Percentiles rank a stretch among this genome's conserved stretches.
Conservation (phyloP, 148 eudicot genomes). For the Tetragonia tetragonoides region DNA sequence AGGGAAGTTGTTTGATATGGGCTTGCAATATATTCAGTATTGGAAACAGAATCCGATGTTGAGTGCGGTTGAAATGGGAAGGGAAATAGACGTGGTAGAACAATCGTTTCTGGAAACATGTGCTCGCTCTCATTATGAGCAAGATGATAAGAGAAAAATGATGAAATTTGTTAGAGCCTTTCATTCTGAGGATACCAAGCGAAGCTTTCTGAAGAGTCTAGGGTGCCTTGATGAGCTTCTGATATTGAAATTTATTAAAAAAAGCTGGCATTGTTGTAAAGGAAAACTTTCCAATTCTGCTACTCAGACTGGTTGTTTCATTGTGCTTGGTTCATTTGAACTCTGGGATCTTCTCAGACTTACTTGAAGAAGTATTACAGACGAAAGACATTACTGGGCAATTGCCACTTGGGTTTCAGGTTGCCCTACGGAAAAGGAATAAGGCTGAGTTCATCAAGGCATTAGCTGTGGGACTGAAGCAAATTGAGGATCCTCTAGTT, state of each 20-base stretch:
- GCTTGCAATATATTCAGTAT: slow-evolving; percentile 47
- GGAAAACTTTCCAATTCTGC: slow-evolving; percentile 20
- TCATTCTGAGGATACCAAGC: slow-evolving; percentile 41
- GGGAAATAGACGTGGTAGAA: slow-evolving; percentile 37
- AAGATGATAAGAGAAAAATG: slow-evolving; percentile 45
- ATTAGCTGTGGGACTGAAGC: slow-evolving; percentile 20
- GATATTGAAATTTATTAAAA: slow-evolving; percentile 40
- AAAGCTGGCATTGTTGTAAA: slow-evolving; percentile 13
- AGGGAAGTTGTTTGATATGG: slow-evolving; percentile 50
- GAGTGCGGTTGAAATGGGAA: slow-evolving; percentile 6
- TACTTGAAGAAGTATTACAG: slow-evolving; percentile 15
- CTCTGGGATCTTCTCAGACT: background rate
- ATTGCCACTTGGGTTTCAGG: slow-evolving; percentile 21
- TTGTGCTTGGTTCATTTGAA: slow-evolving; percentile 30
- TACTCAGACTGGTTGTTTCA: slow-evolving; percentile 28
- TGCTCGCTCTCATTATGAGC: slow-evolving; percentile 40
- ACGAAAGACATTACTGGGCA: slow-evolving; percentile 11
- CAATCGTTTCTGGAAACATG: slow-evolving; percentile 62
- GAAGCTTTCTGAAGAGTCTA: slow-evolving; percentile 45
- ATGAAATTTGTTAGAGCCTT: slow-evolving; percentile 68
- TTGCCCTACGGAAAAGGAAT: slow-evolving; percentile 3
- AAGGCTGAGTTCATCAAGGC: background rate
- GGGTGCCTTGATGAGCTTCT: slow-evolving; percentile 61
- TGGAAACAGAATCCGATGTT: slow-evolving; percentile 47
- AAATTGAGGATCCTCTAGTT: slow-evolving; percentile 33